Evolutionary conservation across 73 alveolate species (phyloP).

Genomic region (Urostyla sp.): DNA sequence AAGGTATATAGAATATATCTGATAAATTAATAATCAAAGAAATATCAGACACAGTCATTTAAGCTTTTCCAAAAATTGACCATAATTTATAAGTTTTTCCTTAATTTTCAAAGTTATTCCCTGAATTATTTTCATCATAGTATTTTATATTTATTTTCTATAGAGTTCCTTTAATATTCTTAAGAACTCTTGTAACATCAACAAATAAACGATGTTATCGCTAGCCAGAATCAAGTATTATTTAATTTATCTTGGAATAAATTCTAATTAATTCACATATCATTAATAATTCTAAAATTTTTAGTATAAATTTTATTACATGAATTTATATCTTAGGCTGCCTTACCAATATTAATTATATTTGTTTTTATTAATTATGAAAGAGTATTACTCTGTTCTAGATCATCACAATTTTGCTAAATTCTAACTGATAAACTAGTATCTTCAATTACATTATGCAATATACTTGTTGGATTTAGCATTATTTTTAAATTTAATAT

Average conservation of each 20-base stretch:
- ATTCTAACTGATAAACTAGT: not conserved
- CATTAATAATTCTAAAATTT: slow-evolving; percentile 8
- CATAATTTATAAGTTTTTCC: too few species aligned
- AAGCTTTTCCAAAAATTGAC: slow-evolving; percentile 23
- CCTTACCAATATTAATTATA: not conserved
- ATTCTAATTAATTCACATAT: slow-evolving; percentile 26
- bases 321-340: slow-evolving; percentile 11
- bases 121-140: slow-evolving; percentile 2
- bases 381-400: not conserved
- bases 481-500: not conserved
- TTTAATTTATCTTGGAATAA: slow-evolving; percentile 16
- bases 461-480: not conserved
- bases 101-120: too few species aligned
- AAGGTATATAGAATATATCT: not conserved
- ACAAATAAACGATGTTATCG: not conserved
- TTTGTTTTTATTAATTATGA: too few species aligned
- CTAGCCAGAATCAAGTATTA: not conserved
- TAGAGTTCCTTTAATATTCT: slow-evolving; percentile 9
- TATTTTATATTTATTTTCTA: not conserved
- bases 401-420: not conserved
- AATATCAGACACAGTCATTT: not conserved
- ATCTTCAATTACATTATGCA: not conserved
- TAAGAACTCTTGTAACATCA: not conserved
- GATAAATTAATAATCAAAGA: not conserved
- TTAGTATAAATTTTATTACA: not conserved